Evolutionary conservation across 106 monocot genomes (phyloP).

Genomic region (Amphibolis antarctica): DNA sequence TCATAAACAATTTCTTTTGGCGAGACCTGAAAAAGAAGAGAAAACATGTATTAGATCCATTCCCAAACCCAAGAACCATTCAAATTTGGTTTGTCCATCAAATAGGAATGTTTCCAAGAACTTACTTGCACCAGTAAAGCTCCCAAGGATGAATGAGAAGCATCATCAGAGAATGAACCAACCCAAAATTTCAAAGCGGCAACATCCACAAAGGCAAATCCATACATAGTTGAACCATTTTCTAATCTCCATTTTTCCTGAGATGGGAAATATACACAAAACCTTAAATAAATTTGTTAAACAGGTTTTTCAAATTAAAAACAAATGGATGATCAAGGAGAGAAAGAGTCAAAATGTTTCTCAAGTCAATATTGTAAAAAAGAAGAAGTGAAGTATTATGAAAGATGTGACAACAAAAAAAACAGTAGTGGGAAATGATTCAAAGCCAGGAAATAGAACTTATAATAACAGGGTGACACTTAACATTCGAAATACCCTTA

Average conservation of each 20-base stretch:
- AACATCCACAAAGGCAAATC: slow-evolving; percentile 89
- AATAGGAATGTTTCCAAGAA: slow-evolving; percentile 6
- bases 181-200: slow-evolving; percentile 84
- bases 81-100: not conserved
- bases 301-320: too few relatives aligned
- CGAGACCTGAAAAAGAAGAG: slow-evolving; percentile 42
- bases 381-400: too few relatives aligned
- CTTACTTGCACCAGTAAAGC: slow-evolving; percentile 86
- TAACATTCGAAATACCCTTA: too few relatives aligned
- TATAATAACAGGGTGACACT: too few relatives aligned
- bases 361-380: too few relatives aligned
- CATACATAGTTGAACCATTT: slow-evolving; percentile 40
- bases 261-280: not conserved
- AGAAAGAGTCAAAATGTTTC: too few relatives aligned
- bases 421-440: too few relatives aligned
- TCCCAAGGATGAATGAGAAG: slow-evolving; percentile 61
- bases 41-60: not conserved
- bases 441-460: too few relatives aligned
- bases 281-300: too few relatives aligned
- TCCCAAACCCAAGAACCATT: not conserved
- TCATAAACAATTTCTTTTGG: slow-evolving; percentile 89
- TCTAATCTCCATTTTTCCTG: slow-evolving; percentile 23
- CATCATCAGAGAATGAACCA: slow-evolving; percentile 76
- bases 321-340: too few relatives aligned
- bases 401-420: too few relatives aligned